Percentiles rank a stretch among this genome's conserved stretches.
phyloP scores from a whole-genome alignment of 768 basidiomycete genomes.

The Daedalea quercina region DNA sequence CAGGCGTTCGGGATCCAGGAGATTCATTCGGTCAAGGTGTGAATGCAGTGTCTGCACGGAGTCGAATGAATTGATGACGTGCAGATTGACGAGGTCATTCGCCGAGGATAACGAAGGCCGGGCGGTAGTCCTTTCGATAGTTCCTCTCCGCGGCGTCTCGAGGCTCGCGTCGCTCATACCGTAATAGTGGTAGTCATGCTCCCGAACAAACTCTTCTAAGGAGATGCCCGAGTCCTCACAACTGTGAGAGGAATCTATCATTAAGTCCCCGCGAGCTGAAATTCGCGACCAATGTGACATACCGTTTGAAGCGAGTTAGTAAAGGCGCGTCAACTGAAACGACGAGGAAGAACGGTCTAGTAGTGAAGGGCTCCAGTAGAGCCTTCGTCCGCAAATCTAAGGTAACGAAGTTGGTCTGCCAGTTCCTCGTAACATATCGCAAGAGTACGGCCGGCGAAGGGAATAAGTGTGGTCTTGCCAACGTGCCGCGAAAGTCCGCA shows the following conservation, averaged over 20 bases:
- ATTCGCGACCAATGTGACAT: not conserved
- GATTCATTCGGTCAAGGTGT: conserved; percentile 62
- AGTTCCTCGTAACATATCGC: conserved; percentile 71
- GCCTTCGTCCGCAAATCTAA: conserved; percentile 51
- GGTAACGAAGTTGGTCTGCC: conserved; percentile 79
- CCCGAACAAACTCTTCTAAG: conserved; percentile 67
- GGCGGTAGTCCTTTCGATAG: not conserved
- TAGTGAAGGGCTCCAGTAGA: conserved; percentile 63
- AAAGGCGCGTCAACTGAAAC: conserved; percentile 81
- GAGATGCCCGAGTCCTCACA: conserved; percentile 20
- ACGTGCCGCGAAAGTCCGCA: conserved; percentile 1
- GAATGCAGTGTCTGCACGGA: conserved; percentile 45
- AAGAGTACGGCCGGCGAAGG: conserved; percentile 48
- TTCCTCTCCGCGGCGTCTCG: not conserved
- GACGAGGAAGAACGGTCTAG: conserved; percentile 87
- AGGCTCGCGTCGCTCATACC: conserved; percentile 26
- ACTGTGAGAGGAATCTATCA: conserved; percentile 5
- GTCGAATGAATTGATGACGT: conserved; percentile 58
- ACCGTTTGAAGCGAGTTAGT: conserved; percentile 46
- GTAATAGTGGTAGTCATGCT: conserved; percentile 66
- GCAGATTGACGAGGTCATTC: conserved; percentile 51
- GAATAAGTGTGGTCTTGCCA: conserved; percentile 30
- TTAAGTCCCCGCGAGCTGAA: not conserved
- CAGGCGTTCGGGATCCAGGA: conserved; percentile 67
- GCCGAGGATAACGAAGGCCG: conserved; percentile 7